Base-by-base conservation (phyloP, 805 yeast genomes). In the Osmozyma mogii region DNA sequence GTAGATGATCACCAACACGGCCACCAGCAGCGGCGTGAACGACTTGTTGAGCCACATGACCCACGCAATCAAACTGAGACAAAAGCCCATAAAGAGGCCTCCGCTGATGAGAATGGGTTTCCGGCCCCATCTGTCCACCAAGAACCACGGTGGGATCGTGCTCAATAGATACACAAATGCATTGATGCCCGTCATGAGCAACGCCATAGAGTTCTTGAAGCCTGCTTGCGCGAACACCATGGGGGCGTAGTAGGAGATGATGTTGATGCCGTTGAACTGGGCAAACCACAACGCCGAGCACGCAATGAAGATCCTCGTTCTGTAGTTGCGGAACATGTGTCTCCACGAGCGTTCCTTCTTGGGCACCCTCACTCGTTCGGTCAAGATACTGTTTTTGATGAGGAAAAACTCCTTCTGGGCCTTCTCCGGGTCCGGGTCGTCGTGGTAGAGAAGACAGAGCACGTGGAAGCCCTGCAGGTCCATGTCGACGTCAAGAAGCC, bases 401-500 rank as follows among this genome's bases (percentile, higher is more conserved):
- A 58, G 47, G 25, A 65, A 54, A 35, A 68, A 70, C 41, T 71
- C 77, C 20, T 44, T 45, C 19, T 52, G 43, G 8, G 69, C 60
- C 36, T 56, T 53, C 17, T 53, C 50, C 9, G 31, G 34, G 29
- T 57, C 58, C 7, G 47, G 44, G 17, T 54, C 45, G 12, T 57
- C 52, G 35, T 53, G 47, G 33, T 54, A 54, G 29, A 63, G 47
- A 13, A 61, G 47, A 28, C 49, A 49, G 30, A n/a, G 10, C 9
- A 43, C 47, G 28, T 61, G 49, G 34, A 58, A 68, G 4, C 76
- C 77, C 35, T 68, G 66, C 30, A 66, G 71, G 37, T 78, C 84
- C 40, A 68, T 72, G 49, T 85, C 95, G 37, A 80, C 79, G 50
- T 83, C 88, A 21, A 88, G 58, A 30, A 88, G 62, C 95, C 95